Conservation (phyloP, 306 rosid genomes). For the Prunus mira region DNA sequence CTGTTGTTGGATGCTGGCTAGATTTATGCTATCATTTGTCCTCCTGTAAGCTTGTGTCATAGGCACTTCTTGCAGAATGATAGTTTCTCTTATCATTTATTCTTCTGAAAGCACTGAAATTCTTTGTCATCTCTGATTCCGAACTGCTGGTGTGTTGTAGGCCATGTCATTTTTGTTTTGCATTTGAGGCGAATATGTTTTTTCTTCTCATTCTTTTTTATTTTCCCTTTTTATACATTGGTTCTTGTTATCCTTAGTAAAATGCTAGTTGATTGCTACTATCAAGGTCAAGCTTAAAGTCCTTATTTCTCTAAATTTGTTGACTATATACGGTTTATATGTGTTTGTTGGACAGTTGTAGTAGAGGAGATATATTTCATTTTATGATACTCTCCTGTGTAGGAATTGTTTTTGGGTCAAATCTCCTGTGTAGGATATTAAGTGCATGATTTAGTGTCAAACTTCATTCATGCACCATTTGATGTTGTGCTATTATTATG, state of each 20-base stretch:
- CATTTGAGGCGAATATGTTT: no score
- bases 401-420: no score
- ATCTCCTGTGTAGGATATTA: neutral
- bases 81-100: neutral
- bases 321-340: neutral
- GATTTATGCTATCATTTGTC: neutral
- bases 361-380: neutral
- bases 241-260: no score
- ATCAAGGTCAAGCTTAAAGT: neutral
- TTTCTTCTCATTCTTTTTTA: no score
- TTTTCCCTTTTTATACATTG: neutral
- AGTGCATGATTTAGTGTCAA: neutral
- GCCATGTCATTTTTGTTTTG: no score
- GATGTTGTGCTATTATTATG: neutral
- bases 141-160: neutral
- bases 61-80: neutral
- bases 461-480: constrained; percentile 6
- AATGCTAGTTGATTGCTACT: no score
- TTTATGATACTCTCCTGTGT: neutral
- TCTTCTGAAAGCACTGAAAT: neutral
- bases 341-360: neutral
- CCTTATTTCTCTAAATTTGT: no score
- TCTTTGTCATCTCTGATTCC: neutral
- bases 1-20: neutral
- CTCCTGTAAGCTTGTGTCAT: neutral